phyloP scores from a whole-genome alignment of 2,329 filamentous ascomycete genomes.

The Monascus ruber region DNA sequence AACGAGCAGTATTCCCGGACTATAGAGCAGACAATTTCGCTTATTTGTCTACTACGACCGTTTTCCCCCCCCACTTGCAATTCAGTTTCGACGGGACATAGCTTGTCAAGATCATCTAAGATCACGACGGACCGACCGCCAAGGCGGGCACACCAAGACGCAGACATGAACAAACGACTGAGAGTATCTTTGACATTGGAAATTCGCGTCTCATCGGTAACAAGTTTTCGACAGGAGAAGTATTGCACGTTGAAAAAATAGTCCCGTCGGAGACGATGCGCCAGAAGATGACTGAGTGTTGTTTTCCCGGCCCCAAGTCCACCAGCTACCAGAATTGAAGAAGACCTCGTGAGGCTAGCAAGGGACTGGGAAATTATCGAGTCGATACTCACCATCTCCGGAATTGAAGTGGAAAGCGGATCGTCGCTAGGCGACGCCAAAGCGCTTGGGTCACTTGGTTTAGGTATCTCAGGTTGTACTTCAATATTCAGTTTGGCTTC shows the following conservation, averaged over 20 bases:
- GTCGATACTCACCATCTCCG: slow-evolving; percentile 75
- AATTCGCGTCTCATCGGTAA: slow-evolving; percentile 82
- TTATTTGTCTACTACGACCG: slow-evolving; percentile 80
- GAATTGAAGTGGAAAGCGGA: slow-evolving; percentile 41
- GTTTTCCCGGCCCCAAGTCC: slow-evolving; percentile 87
- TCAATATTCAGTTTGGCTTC: slow-evolving; percentile 65
- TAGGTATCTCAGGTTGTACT: slow-evolving; percentile 61
- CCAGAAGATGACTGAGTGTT: slow-evolving; percentile 63
- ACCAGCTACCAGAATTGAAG: slow-evolving; percentile 80
- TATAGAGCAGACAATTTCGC: slow-evolving; percentile 73
- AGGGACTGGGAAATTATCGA: slow-evolving; percentile 59
- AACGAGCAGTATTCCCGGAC: slow-evolving; percentile 73
- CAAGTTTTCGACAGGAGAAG: slow-evolving; percentile 73
- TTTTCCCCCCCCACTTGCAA: slow-evolving; percentile 90
- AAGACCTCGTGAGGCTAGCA: slow-evolving; percentile 69
- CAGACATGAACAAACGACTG: slow-evolving; percentile 71
- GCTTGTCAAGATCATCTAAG: slow-evolving; percentile 82
- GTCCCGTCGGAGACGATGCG: slow-evolving; percentile 59
- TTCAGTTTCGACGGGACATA: slow-evolving; percentile 90
- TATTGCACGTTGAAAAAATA: slow-evolving; percentile 73
- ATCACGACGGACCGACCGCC: slow-evolving; percentile 77
- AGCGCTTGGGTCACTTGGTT: slow-evolving; percentile 42
- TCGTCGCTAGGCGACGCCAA: slow-evolving; percentile 40
- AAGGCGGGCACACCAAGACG: slow-evolving; percentile 80
- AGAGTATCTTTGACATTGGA: slow-evolving; percentile 85